These are phyloP conservation scores for Peronospora destructor DNA, from an alignment of 352 stramenopile species.

Conservation along the genomic window DNA sequence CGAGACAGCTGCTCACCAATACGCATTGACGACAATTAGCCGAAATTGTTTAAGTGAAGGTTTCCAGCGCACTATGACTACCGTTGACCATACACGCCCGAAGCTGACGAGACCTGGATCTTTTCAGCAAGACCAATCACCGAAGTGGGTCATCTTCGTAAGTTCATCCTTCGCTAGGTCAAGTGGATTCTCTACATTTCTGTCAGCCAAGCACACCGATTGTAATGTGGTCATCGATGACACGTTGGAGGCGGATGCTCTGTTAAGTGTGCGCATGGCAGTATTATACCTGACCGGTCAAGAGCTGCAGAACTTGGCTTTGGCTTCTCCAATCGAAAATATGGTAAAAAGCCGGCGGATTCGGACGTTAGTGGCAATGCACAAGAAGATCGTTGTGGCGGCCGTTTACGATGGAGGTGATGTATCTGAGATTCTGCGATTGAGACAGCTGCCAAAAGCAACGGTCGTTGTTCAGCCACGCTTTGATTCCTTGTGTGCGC, in stretches of 20 bases:
- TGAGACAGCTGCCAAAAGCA: constrained; percentile 27
- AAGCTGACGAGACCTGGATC: constrained; percentile 2
- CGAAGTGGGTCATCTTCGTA: constrained; percentile 27
- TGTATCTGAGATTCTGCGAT: constrained; percentile 11
- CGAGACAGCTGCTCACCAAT: neutral
- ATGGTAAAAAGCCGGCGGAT: constrained; percentile 30
- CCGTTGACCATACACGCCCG: constrained; percentile 15
- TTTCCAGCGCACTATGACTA: constrained; percentile 1
- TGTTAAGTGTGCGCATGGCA: constrained; percentile 40
- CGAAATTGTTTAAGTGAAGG: neutral
- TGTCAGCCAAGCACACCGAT: constrained; percentile 8
- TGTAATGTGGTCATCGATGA: constrained; percentile 32
- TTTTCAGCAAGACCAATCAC: constrained; percentile 1
- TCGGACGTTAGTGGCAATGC: constrained; percentile 29
- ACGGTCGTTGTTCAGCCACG: constrained; percentile 20
- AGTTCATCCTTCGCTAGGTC: constrained; percentile 29
- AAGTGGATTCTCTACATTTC: constrained; percentile 19
- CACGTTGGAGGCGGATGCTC: constrained; percentile 37
- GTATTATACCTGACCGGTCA: constrained; percentile 21
- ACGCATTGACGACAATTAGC: neutral
- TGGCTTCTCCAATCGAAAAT: constrained; percentile 16
- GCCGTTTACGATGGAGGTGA: constrained; percentile 22
- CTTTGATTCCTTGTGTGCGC: constrained; percentile 12
- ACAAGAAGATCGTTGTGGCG: constrained; percentile 49
- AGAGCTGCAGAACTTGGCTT: constrained; percentile 21